Conservation (phyloP, 2,329 filamentous ascomycete species). For the Penicillium psychrosexuale region DNA sequence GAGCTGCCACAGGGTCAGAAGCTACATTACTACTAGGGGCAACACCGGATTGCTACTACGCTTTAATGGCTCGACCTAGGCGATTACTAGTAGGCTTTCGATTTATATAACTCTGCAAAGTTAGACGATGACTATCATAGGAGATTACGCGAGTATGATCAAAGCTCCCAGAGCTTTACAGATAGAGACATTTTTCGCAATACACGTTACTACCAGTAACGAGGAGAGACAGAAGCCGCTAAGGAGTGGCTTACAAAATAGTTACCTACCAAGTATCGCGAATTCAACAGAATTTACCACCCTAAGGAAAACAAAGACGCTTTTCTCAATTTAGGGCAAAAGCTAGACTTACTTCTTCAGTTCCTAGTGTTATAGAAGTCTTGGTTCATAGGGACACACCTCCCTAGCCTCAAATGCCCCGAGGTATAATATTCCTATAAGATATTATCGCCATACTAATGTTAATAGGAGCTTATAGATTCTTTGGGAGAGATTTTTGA, state of each 20-base stretch:
- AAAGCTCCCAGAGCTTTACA: constrained; percentile 6
- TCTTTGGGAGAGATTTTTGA: constrained; percentile 3
- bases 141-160: constrained; percentile 7
- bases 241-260: constrained; percentile 14
- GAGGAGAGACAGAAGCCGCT: constrained; percentile 2
- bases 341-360: constrained; percentile 9
- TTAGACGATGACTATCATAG: constrained; percentile 6
- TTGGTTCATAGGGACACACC: constrained; percentile 16
- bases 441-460: no score
- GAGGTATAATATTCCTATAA: constrained; percentile 1
- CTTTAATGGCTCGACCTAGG: constrained; percentile 7
- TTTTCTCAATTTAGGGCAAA: neutral
- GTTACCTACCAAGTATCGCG: constrained; percentile 14
- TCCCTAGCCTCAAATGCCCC: constrained; percentile 10
- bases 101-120: constrained; percentile 10
- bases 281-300: constrained; percentile 14
- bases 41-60: constrained; percentile 12
- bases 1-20: neutral
- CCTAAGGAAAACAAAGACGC: constrained; percentile 1
- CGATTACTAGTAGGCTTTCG: constrained; percentile 14
- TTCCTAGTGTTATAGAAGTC: constrained; percentile 12
- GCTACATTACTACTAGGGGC: constrained; percentile 10
- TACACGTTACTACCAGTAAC: constrained; percentile 10
- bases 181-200: constrained; percentile 18
- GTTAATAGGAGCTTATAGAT: constrained; percentile 11